Evolutionary conservation across 306 rosid species (phyloP).

Genomic region (Quercus aquifolioides): DNA sequence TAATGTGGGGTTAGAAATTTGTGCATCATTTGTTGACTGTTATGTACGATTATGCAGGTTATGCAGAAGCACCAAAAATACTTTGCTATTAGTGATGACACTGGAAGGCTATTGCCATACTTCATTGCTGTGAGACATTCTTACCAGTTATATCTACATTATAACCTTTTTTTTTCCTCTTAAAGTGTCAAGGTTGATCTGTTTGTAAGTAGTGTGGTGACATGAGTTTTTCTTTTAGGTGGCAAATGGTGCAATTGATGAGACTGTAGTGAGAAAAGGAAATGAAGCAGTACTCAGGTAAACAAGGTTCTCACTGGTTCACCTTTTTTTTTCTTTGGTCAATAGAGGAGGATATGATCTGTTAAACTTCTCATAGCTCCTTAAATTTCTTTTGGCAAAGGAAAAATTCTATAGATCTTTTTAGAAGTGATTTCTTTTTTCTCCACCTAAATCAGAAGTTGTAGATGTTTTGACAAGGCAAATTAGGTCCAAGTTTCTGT

Average conservation of each 20-base stretch:
- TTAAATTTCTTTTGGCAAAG: not conserved
- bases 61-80: conserved; percentile 98
- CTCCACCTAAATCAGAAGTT: not conserved
- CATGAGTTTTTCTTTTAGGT: conserved; percentile 44
- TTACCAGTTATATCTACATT: conserved; percentile 8
- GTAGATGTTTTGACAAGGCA: not conserved
- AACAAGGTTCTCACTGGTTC: not conserved
- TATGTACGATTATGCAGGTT: conserved; percentile 53
- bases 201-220: not conserved
- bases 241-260: conserved; percentile 86
- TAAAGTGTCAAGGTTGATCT: not conserved
- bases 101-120: conserved; percentile 73
- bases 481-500: not conserved
- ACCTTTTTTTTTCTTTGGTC: not conserved
- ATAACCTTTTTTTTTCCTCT: conserved; percentile 1
- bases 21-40: conserved; percentile 14
- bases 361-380: not conserved
- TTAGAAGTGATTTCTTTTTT: not conserved
- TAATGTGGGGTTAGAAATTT: not conserved
- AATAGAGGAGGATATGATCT: not conserved
- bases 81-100: conserved; percentile 63
- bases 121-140: conserved; percentile 78
- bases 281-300: conserved; percentile 97
- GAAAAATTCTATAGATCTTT: too few species aligned
- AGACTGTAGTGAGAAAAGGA: conserved; percentile 70